Percentiles rank a stretch among this genome's conserved stretches.
Evolutionary conservation across 2,329 filamentous ascomycete genomes (phyloP).

Genomic region (Rutstroemia sp.): DNA sequence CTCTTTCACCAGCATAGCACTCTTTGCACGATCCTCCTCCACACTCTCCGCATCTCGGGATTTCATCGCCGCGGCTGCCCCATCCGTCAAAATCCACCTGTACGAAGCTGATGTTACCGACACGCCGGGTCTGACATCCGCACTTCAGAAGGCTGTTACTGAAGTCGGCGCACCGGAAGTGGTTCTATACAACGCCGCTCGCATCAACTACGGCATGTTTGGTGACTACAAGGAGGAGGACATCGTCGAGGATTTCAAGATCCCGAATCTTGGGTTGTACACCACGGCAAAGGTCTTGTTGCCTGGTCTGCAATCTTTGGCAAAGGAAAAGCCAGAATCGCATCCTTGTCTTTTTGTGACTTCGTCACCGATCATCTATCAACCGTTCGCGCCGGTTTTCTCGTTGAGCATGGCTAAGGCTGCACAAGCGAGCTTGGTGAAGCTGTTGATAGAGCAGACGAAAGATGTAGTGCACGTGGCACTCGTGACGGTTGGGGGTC

Average conservation of each 20-base stretch:
- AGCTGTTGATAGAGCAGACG: conserved; percentile 34
- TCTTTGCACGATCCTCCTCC: background rate
- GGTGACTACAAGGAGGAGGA: conserved; percentile 37
- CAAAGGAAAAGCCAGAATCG: background rate
- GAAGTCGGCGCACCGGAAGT: conserved; percentile 30
- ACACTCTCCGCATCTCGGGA: background rate
- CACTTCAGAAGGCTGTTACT: conserved; percentile 35
- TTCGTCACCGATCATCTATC: conserved; percentile 14
- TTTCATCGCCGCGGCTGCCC: conserved; percentile 31
- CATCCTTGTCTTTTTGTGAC: conserved; percentile 6
- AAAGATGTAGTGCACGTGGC: conserved; percentile 38
- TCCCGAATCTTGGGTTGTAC: conserved; percentile 42
- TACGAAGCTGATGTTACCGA: conserved; percentile 1
- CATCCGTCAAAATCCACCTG: background rate
- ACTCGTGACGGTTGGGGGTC: conserved; percentile 39
- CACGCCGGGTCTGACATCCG: conserved; percentile 28
- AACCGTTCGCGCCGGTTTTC: conserved; percentile 40
- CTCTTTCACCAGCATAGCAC: background rate
- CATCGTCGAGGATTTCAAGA: conserved; percentile 43
- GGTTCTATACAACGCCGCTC: conserved; percentile 47
- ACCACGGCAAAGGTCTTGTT: conserved; percentile 16
- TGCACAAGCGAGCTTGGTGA: conserved; percentile 42
- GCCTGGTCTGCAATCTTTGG: background rate
- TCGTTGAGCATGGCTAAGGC: conserved; percentile 44
- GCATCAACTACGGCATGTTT: conserved; percentile 36